phyloP scores from a whole-genome alignment of 73 alveolate genomes.

The Stentor coeruleus region DNA sequence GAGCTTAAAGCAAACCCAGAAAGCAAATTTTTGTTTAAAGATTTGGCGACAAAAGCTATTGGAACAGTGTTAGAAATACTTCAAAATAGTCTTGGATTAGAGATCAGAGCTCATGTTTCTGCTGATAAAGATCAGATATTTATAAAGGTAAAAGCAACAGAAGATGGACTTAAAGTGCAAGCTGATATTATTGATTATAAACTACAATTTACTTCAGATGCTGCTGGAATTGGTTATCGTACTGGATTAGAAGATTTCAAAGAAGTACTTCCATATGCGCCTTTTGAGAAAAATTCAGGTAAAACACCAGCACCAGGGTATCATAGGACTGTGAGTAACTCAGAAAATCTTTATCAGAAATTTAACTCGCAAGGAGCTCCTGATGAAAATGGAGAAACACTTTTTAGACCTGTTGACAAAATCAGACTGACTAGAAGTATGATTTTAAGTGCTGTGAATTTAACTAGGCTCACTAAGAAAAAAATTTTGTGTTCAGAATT shows the following conservation, averaged over 20 bases:
- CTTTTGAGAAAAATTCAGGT: constrained; percentile 11
- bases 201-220: background rate
- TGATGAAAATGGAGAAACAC: background rate
- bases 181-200: background rate
- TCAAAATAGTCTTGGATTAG: background rate
- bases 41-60: too few relatives aligned
- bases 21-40: too few relatives aligned
- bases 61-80: background rate
- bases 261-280: background rate
- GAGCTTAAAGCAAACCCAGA: too few relatives aligned
- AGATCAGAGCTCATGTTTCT: background rate
- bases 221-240: too few relatives aligned
- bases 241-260: background rate
- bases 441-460: background rate
- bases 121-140: background rate
- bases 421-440: constrained; percentile 7
- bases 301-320: too few relatives aligned
- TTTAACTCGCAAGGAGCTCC: background rate
- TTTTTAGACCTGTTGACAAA: background rate
- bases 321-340: background rate
- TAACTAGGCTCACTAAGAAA: background rate
- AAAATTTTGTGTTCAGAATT: background rate
- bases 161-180: background rate
- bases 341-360: background rate
- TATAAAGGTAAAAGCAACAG: background rate